A percentile compares a stretch with the other conserved stretches of the same genome.
These are phyloP conservation scores for Colletotrichum australisinense DNA, from an alignment of 2,329 filamentous ascomycete genomes.

Conservation along the genomic window DNA sequence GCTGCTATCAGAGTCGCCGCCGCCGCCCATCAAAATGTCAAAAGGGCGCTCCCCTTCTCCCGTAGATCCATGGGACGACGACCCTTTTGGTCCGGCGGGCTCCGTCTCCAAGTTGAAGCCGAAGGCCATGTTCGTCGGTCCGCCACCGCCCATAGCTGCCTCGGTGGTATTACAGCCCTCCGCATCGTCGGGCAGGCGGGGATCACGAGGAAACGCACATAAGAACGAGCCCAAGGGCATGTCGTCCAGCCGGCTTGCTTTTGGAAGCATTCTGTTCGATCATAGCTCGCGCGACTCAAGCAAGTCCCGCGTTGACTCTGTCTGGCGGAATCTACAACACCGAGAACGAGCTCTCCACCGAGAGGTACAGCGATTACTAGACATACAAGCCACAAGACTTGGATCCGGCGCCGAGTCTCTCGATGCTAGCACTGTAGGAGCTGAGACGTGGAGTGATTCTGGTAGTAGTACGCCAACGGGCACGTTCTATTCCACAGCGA, in stretches of 20 bases:
- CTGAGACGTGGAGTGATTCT: slow-evolving; percentile 50
- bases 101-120: slow-evolving; percentile 47
- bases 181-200: neutral
- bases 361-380: slow-evolving; percentile 60
- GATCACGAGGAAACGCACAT: neutral
- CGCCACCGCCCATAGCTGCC: slow-evolving; percentile 62
- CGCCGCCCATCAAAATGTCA: slow-evolving; percentile 32
- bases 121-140: slow-evolving; percentile 57
- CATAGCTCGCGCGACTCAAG: slow-evolving; percentile 39
- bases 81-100: slow-evolving; percentile 40
- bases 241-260: slow-evolving; percentile 30
- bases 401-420: slow-evolving; percentile 46
- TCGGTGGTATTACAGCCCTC: slow-evolving; percentile 50
- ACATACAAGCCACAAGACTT: slow-evolving; percentile 60
- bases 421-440: slow-evolving; percentile 36
- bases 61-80: slow-evolving; percentile 24
- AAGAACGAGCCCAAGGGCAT: neutral
- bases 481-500: slow-evolving; percentile 52
- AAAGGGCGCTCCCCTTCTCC: slow-evolving; percentile 25
- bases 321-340: slow-evolving; percentile 59
- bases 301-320: slow-evolving; percentile 49
- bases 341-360: slow-evolving; percentile 58
- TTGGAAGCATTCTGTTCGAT: slow-evolving; percentile 54
- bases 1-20: slow-evolving; percentile 38
- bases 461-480: slow-evolving; percentile 56